These are phyloP conservation scores for Fusarium albidum DNA, from an alignment of 2,329 filamentous ascomycete species.

Conservation along the genomic window DNA sequence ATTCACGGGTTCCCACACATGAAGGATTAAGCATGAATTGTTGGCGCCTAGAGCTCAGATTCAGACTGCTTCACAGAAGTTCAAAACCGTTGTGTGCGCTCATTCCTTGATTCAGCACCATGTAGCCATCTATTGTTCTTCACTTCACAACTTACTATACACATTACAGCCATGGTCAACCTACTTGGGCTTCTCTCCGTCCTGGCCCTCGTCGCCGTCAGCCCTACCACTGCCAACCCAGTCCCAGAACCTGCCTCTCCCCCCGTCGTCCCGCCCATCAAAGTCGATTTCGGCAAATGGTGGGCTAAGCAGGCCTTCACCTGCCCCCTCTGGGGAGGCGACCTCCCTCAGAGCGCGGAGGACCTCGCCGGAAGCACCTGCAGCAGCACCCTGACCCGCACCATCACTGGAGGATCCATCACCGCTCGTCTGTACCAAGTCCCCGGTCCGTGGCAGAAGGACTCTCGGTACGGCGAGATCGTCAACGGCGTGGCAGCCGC, in stretches of 20 bases:
- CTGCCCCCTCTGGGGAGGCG: conserved; percentile 19
- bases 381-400: conserved; percentile 4
- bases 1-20: background rate
- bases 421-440: conserved; percentile 22
- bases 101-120: background rate
- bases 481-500: conserved; percentile 17
- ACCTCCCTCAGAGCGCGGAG: conserved; percentile 14
- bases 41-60: background rate
- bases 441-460: conserved; percentile 13
- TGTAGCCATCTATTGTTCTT: background rate
- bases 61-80: background rate
- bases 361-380: conserved; percentile 14
- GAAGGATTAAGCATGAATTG: background rate
- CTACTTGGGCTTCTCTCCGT: background rate
- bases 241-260: background rate
- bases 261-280: background rate
- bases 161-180: background rate
- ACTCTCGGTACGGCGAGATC: conserved; percentile 15
- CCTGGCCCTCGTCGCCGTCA: background rate
- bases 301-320: conserved; percentile 6
- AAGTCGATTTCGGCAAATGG: background rate
- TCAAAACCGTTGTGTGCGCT: too few relatives aligned
- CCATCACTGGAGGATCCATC: conserved; percentile 6
- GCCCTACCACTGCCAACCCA: background rate
- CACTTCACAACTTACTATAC: too few relatives aligned